Evolutionary conservation across 2,329 filamentous ascomycete genomes (phyloP), one percentile per base, ranked within the genome.

Genomic region (Furcasterigmium sp.): DNA sequence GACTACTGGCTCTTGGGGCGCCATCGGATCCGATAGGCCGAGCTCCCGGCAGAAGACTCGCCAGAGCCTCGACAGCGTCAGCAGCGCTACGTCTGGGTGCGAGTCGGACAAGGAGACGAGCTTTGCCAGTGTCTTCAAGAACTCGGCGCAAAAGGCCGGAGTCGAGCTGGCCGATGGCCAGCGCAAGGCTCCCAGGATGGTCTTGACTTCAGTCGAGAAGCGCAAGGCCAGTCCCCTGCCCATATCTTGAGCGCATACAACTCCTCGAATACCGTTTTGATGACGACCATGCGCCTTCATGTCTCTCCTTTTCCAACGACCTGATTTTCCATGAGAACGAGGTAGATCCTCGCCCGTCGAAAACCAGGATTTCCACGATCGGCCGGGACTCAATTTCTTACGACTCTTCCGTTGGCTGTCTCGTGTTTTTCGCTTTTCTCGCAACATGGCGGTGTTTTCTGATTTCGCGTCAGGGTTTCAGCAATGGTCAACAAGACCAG

Each of bases 171-270:
- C 67, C 41, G 75, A 78, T 51, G 73, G 76, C 46, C 82, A 88
- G 66, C 87, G 89, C 67, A 91, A 85, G 73, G 86, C 85, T 54
- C 85, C 89, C 42, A 85, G 90, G 75, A 80, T 95, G 59, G 85
- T 96, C 53, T 77, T 96, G 53, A 91, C 87, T 53, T 91, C 84
- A 62, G 85, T 83, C 49, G 90, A 95, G 73, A 95, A 95, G 80
- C 86, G 90, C 65, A 94, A 89, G 76, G 85, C 78, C 65, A 58
- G 63, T 15, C 29, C 39, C 51, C 38, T 57, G 50, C 41, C 19
- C 20, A 36, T 36, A 30, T 15, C 39, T 19, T 41, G 39, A 41
- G 39, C 13, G 13, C 18, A 13, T 18, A 8, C 15, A 19, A 9
- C 32, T 36, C 46, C n/a, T 28, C 46, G 42, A 44, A 44, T 41